Evolutionary conservation across 768 basidiomycete species (phyloP).

Genomic region (Russula olivacea): DNA sequence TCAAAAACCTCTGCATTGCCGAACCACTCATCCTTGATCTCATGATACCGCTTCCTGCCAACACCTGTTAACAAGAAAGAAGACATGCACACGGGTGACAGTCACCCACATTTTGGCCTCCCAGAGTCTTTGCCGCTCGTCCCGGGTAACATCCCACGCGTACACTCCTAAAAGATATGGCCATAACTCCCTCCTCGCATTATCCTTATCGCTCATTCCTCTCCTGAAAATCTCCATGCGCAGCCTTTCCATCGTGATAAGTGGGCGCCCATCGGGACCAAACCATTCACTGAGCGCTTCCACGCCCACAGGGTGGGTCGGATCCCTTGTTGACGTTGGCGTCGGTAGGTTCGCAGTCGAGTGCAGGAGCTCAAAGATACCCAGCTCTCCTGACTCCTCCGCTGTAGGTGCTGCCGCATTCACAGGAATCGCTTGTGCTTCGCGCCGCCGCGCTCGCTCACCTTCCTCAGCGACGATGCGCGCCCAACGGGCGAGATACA

Average conservation of each 20-base stretch:
- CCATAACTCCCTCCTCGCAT: slow-evolving; percentile 74
- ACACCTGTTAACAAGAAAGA: slow-evolving; percentile 3
- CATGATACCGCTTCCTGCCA: slow-evolving; percentile 58
- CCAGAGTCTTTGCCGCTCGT: slow-evolving; percentile 58
- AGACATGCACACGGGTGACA: neutral
- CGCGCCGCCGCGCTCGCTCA: slow-evolving; percentile 76
- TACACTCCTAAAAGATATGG: slow-evolving; percentile 83
- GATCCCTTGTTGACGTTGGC: slow-evolving; percentile 78
- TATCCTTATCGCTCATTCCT: slow-evolving; percentile 52
- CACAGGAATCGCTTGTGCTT: slow-evolving; percentile 63
- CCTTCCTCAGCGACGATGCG: slow-evolving; percentile 97
- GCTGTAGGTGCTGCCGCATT: slow-evolving; percentile 35
- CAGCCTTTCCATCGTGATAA: slow-evolving; percentile 61
- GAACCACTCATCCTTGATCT: slow-evolving; percentile 76
- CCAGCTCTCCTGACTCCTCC: slow-evolving; percentile 43
- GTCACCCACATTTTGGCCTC: slow-evolving; percentile 51
- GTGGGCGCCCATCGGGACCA: slow-evolving; percentile 59
- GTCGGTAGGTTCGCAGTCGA: slow-evolving; percentile 74
- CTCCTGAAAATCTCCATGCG: slow-evolving; percentile 71
- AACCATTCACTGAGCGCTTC: slow-evolving; percentile 78
- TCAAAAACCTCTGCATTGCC: slow-evolving; percentile 78
- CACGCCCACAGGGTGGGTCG: slow-evolving; percentile 68
- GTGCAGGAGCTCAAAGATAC: slow-evolving; percentile 82
- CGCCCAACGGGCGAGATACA: slow-evolving; percentile 96
- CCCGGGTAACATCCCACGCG: slow-evolving; percentile 66